These are phyloP conservation scores for Ganoderma sp. DNA, from an alignment of 1,284 basidiomycete genomes.

Conservation along the genomic window DNA sequence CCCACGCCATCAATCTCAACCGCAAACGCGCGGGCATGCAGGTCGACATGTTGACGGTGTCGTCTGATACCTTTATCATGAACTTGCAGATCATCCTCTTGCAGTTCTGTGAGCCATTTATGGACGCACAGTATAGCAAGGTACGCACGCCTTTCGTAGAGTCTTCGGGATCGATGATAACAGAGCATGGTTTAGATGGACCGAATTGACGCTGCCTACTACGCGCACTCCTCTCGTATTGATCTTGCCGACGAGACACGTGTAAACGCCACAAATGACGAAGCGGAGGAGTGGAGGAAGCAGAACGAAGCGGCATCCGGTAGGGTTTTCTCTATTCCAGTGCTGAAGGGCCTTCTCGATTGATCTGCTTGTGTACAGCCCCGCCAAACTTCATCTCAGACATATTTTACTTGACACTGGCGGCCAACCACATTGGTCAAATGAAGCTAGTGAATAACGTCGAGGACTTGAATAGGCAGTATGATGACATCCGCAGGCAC, in stretches of 20 bases:
- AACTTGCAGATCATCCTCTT: conserved; percentile 87
- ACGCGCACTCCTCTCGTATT: conserved; percentile 72
- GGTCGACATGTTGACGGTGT: conserved; percentile 85
- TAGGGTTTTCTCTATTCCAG: conserved; percentile 29
- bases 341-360: not conserved
- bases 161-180: not conserved
- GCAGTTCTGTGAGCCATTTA: conserved; percentile 94
- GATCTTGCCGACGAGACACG: conserved; percentile 88
- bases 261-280: conserved; percentile 87
- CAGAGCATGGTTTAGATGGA: conserved; percentile 70
- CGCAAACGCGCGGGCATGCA: conserved; percentile 89
- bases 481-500: conserved; percentile 81
- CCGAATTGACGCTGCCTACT: conserved; percentile 88
- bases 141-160: conserved; percentile 45
- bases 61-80: conserved; percentile 92
- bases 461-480: conserved; percentile 72
- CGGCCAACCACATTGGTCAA: conserved; percentile 87
- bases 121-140: conserved; percentile 92
- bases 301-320: conserved; percentile 53
- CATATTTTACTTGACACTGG: conserved; percentile 88
- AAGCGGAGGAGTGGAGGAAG: conserved; percentile 76
- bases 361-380: conserved; percentile 40
- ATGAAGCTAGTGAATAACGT: conserved; percentile 80
- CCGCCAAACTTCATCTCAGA: conserved; percentile 94
- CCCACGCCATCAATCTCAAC: conserved; percentile 79